A percentile compares a stretch with the other conserved stretches of the same genome.
These are phyloP conservation scores for Polyplosphaeria fusca DNA, from an alignment of 495 filamentous ascomycete genomes.

Conservation along the genomic window DNA sequence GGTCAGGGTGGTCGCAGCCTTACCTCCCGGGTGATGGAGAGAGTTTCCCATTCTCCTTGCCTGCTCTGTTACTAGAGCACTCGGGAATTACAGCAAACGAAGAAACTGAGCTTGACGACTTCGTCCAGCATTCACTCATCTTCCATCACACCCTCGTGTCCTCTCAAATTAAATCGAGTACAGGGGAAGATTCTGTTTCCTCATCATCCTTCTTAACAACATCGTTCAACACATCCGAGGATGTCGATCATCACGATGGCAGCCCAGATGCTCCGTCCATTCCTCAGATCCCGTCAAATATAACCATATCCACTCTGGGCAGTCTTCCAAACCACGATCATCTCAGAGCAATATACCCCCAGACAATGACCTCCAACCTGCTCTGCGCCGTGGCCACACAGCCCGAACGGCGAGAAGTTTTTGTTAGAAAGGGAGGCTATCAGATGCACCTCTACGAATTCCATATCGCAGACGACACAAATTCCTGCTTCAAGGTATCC, in stretches of 20 bases:
- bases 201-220: constrained; percentile 6
- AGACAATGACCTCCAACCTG: constrained; percentile 75
- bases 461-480: constrained; percentile 82
- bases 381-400: constrained; percentile 75
- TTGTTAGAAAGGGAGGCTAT: constrained; percentile 47
- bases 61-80: too few relatives aligned
- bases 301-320: constrained; percentile 58
- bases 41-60: constrained; percentile 9
- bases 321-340: constrained; percentile 68
- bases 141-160: constrained; percentile 27
- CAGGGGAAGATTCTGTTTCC: constrained; percentile 3
- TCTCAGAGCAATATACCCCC: constrained; percentile 65
- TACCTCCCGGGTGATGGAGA: constrained; percentile 9
- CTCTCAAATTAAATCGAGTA: constrained; percentile 17
- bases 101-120: too few relatives aligned
- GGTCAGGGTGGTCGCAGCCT: constrained; percentile 27
- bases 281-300: constrained; percentile 2
- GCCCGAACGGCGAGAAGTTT: constrained; percentile 59
- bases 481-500: constrained; percentile 73
- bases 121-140: constrained; percentile 23
- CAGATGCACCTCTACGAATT: constrained; percentile 66
- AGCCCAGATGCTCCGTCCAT: neutral
- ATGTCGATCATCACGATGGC: neutral
- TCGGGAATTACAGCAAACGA: too few relatives aligned
- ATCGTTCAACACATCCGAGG: constrained; percentile 11